These are phyloP conservation scores for Microthyrium microscopicum DNA, from an alignment of 2,329 filamentous ascomycete genomes.

Conservation along the genomic window DNA sequence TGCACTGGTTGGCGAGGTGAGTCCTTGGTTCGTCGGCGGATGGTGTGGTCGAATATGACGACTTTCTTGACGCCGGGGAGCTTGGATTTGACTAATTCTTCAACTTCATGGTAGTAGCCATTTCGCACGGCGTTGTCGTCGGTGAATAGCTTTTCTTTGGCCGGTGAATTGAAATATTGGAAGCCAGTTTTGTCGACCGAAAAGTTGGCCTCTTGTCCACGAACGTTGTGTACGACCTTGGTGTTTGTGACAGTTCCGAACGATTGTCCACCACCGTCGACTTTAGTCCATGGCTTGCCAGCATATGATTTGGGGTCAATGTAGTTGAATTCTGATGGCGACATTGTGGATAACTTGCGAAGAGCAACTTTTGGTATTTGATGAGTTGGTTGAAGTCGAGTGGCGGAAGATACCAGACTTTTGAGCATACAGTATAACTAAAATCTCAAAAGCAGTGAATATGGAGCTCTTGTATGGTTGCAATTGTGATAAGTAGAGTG, in stretches of 20 bases:
- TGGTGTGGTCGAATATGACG: conserved; percentile 57
- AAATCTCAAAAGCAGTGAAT: no score
- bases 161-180: conserved; percentile 34
- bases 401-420: no score
- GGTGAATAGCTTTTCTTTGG: conserved; percentile 37
- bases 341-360: conserved; percentile 33
- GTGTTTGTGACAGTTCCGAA: conserved; percentile 31
- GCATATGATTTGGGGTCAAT: conserved; percentile 38
- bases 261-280: conserved; percentile 41
- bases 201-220: conserved; percentile 33
- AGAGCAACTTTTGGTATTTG: no score
- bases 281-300: conserved; percentile 46
- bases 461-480: no score
- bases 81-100: conserved; percentile 36
- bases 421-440: no score
- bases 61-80: conserved; percentile 42
- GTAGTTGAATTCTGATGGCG: conserved; percentile 42
- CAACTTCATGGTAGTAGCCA: conserved; percentile 46
- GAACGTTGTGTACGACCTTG: conserved; percentile 37
- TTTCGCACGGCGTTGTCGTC: conserved; percentile 38
- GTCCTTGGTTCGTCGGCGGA: conserved; percentile 37
- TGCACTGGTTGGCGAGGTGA: conserved; percentile 48
- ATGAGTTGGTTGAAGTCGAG: no score
- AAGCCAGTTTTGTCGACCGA: conserved; percentile 43
- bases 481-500: no score